Evolutionary conservation across 768 basidiomycete species (phyloP), one percentile per base, ranked within the genome.

Genomic region (Russula lepida): DNA sequence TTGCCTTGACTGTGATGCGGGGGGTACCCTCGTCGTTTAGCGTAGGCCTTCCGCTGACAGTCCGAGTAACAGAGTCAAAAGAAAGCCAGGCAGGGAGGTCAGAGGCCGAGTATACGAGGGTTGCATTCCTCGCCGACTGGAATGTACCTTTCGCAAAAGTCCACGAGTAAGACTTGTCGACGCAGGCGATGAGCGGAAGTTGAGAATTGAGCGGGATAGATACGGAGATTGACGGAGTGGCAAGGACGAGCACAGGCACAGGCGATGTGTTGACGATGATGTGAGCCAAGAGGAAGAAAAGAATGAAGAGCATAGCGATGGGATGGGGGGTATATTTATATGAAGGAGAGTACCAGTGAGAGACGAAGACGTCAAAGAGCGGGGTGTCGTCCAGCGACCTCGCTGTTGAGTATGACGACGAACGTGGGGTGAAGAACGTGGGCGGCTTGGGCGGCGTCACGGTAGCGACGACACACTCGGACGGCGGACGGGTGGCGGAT

Each of bases 161-260:
- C 86, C 91, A 98, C 50, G 78, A 75, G 71, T 82, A 98, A 47
- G 77, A 75, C 56, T 80, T 66, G 69, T 77, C 75, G 41, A 85
- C 72, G 61, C 90, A 84, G 23, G 91, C 92, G 62, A 97, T 82
- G 46, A 79, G 78, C 21, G 94, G 92, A 47, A 84, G 81, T 74
- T 98, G 95, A 33, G 77, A 75, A 63, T 82, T 77, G 43, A 92
- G 75, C 30, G 89, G 83, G 69, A 81, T 80, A 51, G 75, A 69
- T 47, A 93, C 76, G 59, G 71, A 74, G 63, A 71, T 69, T 4
- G 60, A 61, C 64, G 77, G 69, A 52, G 73, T 69, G 65, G 73
- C 72, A 68, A 54, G 56, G 30, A 58, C 57, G 68, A 54, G 56
- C 51, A 58, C 56, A 9, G 79, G 44, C 25, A 50, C 25, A 47